Evolutionary conservation across 345 rosid species (phyloP).

Genomic region (Lepidium sativum): DNA sequence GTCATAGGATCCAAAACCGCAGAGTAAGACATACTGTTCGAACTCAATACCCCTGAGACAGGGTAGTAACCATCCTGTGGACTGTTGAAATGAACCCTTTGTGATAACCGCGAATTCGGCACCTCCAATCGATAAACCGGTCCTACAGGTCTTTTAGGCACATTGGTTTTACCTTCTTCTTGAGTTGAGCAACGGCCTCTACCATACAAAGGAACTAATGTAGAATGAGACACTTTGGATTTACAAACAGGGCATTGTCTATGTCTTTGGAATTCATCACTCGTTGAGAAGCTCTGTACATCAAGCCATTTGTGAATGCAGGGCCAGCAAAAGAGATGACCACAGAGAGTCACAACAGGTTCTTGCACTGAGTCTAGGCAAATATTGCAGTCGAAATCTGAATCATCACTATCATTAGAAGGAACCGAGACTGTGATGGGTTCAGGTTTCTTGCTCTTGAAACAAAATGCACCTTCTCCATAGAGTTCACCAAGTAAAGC

Average conservation of each 20-base stretch:
- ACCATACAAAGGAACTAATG: slow-evolving; percentile 78
- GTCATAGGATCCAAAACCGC: slow-evolving; percentile 36
- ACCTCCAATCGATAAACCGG: slow-evolving; percentile 29
- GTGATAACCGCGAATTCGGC: slow-evolving; percentile 28
- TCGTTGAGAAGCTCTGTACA: slow-evolving; percentile 26
- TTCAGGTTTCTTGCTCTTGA: slow-evolving; percentile 21
- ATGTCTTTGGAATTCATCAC: slow-evolving; percentile 32
- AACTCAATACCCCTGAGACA: slow-evolving; percentile 29
- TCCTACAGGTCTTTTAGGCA: slow-evolving; percentile 43
- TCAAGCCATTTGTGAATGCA: slow-evolving; percentile 91
- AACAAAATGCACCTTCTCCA: slow-evolving; percentile 28
- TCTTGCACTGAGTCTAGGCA: slow-evolving; percentile 76
- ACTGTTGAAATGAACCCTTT: slow-evolving; percentile 25
- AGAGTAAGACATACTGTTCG: slow-evolving; percentile 30
- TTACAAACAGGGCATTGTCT: slow-evolving; percentile 92
- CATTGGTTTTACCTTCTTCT: slow-evolving; percentile 19
- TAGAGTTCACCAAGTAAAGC: slow-evolving; percentile 20
- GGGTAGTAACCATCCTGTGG: slow-evolving; percentile 29
- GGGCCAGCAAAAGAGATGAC: slow-evolving; percentile 96
- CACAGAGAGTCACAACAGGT: slow-evolving; percentile 84
- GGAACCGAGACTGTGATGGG: slow-evolving; percentile 7
- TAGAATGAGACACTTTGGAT: slow-evolving; percentile 56
- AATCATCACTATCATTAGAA: slow-evolving; percentile 23
- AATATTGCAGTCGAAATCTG: slow-evolving; percentile 68
- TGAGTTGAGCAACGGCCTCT: slow-evolving; percentile 36